Conservation (phyloP, 2,329 filamentous ascomycete species). For the Cytospora mali region DNA sequence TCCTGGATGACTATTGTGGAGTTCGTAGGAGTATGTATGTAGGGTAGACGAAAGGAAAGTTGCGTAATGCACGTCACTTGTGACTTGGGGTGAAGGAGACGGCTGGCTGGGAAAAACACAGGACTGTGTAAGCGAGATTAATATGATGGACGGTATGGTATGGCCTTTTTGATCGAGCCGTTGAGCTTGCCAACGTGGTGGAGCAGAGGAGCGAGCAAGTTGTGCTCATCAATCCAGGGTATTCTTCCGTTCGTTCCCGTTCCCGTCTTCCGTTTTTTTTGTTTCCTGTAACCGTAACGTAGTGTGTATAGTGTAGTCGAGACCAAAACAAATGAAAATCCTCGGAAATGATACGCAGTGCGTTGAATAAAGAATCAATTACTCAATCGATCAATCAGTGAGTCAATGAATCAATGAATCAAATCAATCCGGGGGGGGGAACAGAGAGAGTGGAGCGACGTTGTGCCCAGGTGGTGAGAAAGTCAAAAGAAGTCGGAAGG, state of each 20-base stretch:
- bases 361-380: neutral
- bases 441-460: neutral
- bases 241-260: neutral
- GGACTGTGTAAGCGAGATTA: neutral
- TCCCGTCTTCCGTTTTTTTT: neutral
- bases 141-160: constrained; percentile 12
- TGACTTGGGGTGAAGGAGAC: constrained; percentile 12
- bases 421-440: neutral
- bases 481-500: neutral
- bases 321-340: neutral
- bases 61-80: constrained; percentile 27
- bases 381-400: neutral
- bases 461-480: neutral
- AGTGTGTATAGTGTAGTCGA: neutral
- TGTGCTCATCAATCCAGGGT: neutral
- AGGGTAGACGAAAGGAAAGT: constrained; percentile 16
- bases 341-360: neutral
- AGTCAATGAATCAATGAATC: neutral
- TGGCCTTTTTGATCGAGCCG: neutral
- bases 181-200: neutral
- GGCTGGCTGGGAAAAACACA: constrained; percentile 21
- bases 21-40: neutral
- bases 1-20: constrained; percentile 17
- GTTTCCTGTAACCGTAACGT: neutral
- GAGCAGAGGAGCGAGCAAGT: neutral